Base-by-base conservation (phyloP, 2,329 filamentous ascomycete species). In the Aotearoamyces nothofagi region DNA sequence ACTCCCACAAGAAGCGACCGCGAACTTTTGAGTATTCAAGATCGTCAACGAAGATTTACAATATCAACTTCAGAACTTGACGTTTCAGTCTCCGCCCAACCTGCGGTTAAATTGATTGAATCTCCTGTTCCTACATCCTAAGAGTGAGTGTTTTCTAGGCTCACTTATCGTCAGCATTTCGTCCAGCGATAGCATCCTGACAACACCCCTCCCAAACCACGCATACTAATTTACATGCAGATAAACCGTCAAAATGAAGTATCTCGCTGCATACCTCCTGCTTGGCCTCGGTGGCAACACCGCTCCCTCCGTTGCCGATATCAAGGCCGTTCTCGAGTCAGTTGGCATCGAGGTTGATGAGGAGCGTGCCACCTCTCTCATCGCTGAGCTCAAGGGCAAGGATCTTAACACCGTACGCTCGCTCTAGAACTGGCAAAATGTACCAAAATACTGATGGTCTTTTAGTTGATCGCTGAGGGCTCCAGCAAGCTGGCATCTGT, bases 41-140 rank as follows among this genome's bases (percentile, higher is more conserved):
- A 26, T 24, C 22, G 22, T 24, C 9, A 11, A 24, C 9, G 11
- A 12, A 26, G 16, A 26, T 33, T 29, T 22, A 13, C 22, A 12
- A 26, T 14, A 26, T 33, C 24, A 16, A 13, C 22, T 31, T 29
- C 27, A 38, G 46, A 49, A 92, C 83, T 82, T 70, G 82, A 90
- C 83, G 84, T 78, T 71, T 92, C 87, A 94, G 87, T 96, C 87
- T 93, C 87, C 87, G 86, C 79, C 70, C 76, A 80, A 76, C 59
- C 60, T 59, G 81, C 84, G 87, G 87, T 94, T 93, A 92, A 96
- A 92, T 78, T 75, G 87, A 96, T 96, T 96, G 87, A 84, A 67
- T 78, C 79, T 86, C 80, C 68, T 78, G 79, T 86, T 84, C 48
- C 34, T 37, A 33, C 15, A 41, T 20, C 19, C 19, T 20, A 20